Base-by-base conservation (phyloP, 2,329 filamentous ascomycete genomes). In the Trichoderma sp. region DNA sequence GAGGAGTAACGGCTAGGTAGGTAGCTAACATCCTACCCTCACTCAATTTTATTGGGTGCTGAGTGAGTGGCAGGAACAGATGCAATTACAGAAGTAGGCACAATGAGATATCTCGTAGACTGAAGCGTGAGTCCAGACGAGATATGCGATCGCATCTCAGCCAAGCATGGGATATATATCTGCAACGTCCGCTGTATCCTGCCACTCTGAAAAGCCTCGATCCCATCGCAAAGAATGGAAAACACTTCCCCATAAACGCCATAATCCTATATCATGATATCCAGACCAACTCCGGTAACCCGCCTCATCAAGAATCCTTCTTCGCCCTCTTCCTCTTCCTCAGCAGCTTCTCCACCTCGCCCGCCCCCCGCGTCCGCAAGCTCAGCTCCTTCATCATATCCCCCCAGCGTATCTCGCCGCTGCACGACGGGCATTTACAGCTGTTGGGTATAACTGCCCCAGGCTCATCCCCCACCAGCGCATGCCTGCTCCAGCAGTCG, bases 381-480 rank as follows among this genome's bases (percentile, higher is more conserved):
- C 85, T 95, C 70, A 96, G 77, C 74, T 96, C 93, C 73, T 88
- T 93, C 79, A 96, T 90, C 78, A 97, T 85, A 55, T 90, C 85
- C 0, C 82, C 81, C 94, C 94, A 98, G 58, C 81, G 75, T 2
- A 93, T 78, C 5, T 80, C 76, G 0, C 80, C 80, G 1, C 81
- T 77, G 73, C 94, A 98, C 21, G 78, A 78, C 0, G 92, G 92
- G 77, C 94, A 98, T 2, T 71, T 76, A 2, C 92, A 93, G 41
- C 81, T 74, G 1, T 85, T 80, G 0, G 94, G 94, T 1, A 96
- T 72, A 1, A 96, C 71, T 3, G 79, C 76, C 3, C 78, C 76
- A 0, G 73, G 71, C 0, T 71, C 72, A 3, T 78, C 75, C 1
- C 72, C 67, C 1, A 70, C 72, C 2, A 88, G 76, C 1, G 87